These are phyloP conservation scores for Pseudogymnoascus sp. DNA, from an alignment of 2,329 filamentous ascomycete genomes.

Conservation along the genomic window DNA sequence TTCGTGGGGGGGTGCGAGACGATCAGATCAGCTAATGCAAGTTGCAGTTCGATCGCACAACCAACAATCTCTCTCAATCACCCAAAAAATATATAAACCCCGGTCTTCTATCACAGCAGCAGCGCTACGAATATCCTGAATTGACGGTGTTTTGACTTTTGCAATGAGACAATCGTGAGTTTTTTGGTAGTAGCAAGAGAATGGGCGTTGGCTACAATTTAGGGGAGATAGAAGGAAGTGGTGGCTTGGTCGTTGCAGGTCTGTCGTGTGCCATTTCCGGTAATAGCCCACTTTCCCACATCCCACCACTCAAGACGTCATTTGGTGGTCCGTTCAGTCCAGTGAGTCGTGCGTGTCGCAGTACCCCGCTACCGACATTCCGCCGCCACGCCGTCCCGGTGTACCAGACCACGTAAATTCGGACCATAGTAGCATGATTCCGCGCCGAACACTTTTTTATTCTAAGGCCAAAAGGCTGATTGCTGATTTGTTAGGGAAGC, in stretches of 20 bases:
- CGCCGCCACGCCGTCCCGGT: background rate
- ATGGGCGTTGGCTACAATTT: background rate
- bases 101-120: background rate
- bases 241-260: background rate
- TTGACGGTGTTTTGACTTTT: background rate
- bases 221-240: background rate
- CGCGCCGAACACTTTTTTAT: background rate
- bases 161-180: background rate
- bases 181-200: background rate
- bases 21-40: background rate
- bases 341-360: background rate
- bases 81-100: background rate
- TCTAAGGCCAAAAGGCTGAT: background rate
- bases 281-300: constrained; percentile 5
- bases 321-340: background rate
- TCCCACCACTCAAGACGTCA: constrained; percentile 7
- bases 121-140: background rate
- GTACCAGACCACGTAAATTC: background rate
- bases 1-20: background rate
- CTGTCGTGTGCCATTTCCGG: constrained; percentile 3
- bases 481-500: background rate
- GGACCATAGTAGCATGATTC: background rate
- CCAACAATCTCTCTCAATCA: background rate
- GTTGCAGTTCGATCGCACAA: background rate
- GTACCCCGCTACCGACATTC: background rate